Evolutionary conservation across 192 early-diverging fungal genomes (phyloP).

Genomic region (Dissophora globulifera): DNA sequence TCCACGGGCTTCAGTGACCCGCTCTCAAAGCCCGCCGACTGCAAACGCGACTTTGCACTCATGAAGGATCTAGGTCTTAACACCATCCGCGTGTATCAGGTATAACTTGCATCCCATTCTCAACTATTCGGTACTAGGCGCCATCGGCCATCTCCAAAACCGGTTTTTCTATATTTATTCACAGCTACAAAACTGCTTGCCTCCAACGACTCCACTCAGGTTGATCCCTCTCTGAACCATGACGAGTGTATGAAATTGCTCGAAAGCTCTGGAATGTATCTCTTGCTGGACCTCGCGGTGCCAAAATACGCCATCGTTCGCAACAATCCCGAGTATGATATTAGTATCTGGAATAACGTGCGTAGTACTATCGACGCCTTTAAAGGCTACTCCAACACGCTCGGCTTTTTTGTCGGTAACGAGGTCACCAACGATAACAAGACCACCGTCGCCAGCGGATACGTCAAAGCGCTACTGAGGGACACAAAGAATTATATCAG

Average conservation of each 20-base stretch:
- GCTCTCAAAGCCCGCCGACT: conserved; percentile 65
- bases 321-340: conserved; percentile 66
- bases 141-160: too few relatives aligned
- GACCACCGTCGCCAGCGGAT: conserved; percentile 70
- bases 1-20: conserved; percentile 63
- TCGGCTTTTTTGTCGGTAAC: conserved; percentile 81
- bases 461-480: conserved; percentile 75
- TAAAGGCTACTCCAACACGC: conserved; percentile 68
- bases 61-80: conserved; percentile 78
- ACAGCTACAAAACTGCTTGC: too few relatives aligned
- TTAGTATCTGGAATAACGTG: conserved; percentile 64
- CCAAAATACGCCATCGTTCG: conserved; percentile 75
- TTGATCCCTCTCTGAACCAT: conserved; percentile 69
- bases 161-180: too few relatives aligned
- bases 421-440: conserved; percentile 74
- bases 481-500: conserved; percentile 73
- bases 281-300: conserved; percentile 73
- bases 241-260: conserved; percentile 79
- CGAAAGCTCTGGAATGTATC: conserved; percentile 74
- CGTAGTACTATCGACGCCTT: conserved; percentile 73
- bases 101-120: too few relatives aligned
- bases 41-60: conserved; percentile 69
- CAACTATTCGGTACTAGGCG: too few relatives aligned
- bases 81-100: conserved; percentile 79
- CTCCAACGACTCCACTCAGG: conserved; percentile 41